Conservation (phyloP, 2,329 filamentous ascomycete genomes). For the Curvularia sp. region DNA sequence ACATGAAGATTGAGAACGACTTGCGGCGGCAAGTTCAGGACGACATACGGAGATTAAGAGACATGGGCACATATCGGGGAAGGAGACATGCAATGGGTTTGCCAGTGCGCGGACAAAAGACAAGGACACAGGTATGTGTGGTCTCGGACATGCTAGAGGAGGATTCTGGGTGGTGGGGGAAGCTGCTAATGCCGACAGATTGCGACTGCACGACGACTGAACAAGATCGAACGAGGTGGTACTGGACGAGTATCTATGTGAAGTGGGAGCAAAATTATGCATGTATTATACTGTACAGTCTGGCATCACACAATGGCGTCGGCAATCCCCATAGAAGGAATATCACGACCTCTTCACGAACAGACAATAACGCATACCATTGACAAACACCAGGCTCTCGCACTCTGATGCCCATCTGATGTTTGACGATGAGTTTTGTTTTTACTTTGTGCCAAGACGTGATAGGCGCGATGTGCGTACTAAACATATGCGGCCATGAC, state of each 20-base stretch:
- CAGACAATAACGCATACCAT: neutral
- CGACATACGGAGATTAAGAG: constrained; percentile 84
- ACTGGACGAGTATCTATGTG: constrained; percentile 44
- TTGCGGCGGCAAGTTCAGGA: constrained; percentile 77
- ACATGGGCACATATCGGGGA: constrained; percentile 90
- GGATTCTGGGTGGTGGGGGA: neutral
- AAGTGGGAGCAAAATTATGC: constrained; percentile 6
- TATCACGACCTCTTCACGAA: constrained; percentile 7
- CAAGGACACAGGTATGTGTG: constrained; percentile 72
- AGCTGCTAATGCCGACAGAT: constrained; percentile 54
- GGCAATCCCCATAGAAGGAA: constrained; percentile 9
- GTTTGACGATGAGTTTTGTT: neutral
- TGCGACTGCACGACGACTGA: constrained; percentile 65
- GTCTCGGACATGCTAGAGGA: neutral
- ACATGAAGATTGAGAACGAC: constrained; percentile 94
- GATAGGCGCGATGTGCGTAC: neutral
- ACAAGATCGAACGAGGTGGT: constrained; percentile 63
- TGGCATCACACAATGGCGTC: constrained; percentile 23
- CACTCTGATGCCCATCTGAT: neutral
- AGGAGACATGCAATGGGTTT: constrained; percentile 90
- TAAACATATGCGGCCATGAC: neutral
- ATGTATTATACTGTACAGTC: constrained; percentile 43
- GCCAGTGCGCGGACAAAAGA: constrained; percentile 89
- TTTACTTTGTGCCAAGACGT: neutral
- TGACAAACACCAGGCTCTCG: neutral